Evolutionary conservation across 805 yeast species (phyloP).

Genomic region (Candida namnaoensis): DNA sequence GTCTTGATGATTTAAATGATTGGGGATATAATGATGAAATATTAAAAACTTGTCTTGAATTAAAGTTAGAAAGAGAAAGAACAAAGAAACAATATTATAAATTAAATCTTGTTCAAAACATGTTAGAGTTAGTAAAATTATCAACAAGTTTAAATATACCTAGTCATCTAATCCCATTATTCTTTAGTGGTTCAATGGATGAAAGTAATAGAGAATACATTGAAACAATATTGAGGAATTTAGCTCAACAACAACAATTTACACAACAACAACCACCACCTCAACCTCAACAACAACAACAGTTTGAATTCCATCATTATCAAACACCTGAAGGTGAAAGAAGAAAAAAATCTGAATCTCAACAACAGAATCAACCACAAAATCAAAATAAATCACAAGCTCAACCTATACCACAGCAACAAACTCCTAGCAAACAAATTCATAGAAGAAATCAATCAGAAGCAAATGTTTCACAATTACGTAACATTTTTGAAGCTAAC

Average conservation of each 20-base stretch:
- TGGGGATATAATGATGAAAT: constrained; percentile 33
- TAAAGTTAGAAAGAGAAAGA: constrained; percentile 30
- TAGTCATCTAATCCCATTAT: too few species aligned
- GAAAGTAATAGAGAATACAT: too few species aligned
- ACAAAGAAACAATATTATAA: constrained; percentile 27
- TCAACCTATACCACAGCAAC: too few species aligned
- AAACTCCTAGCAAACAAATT: too few species aligned
- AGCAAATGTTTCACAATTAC: constrained; percentile 16
- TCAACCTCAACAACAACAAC: constrained; percentile 17
- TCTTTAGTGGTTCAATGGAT: too few species aligned
- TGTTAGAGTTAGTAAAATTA: constrained; percentile 26
- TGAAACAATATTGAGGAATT: too few species aligned
- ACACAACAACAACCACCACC: background rate
- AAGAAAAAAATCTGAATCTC: background rate
- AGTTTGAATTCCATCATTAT: constrained; percentile 22
- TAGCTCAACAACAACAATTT: background rate
- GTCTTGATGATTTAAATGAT: constrained; percentile 4
- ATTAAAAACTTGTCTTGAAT: constrained; percentile 22
- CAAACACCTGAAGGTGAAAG: constrained; percentile 3
- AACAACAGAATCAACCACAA: background rate
- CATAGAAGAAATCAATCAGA: constrained; percentile 20
- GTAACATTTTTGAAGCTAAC: constrained; percentile 13
- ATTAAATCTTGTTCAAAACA: constrained; percentile 20
- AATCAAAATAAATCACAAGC: too few species aligned
- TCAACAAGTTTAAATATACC: constrained; percentile 27